Evolutionary conservation across 805 yeast species (phyloP), one percentile per base, ranked within the genome.

Genomic region (Wickerhamomyces queroliae): DNA sequence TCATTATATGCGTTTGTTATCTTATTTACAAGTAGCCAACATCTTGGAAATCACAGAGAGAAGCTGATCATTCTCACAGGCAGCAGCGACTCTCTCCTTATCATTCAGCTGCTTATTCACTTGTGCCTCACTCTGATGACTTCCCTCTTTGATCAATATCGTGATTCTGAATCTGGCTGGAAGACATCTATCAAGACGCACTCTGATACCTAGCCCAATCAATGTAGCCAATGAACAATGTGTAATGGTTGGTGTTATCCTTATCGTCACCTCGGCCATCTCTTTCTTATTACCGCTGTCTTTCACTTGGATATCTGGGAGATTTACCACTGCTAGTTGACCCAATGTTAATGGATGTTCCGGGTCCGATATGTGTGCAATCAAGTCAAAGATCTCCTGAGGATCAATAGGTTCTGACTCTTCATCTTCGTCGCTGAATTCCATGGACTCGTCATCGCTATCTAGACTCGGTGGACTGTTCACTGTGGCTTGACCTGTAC

Each of bases 11-110:
- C n/a, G n/a, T n/a, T n/a, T n/a, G n/a, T n/a, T n/a, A n/a, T 13
- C 27, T 43, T 48, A 72, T 39, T 63, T 64, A 55, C 99, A 93
- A 4, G 93, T 83, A 27, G 84, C 72, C 42, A 93, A 70, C 99
- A 93, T 93, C 46, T 83, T 88, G 49, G 89, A 83, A 28, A 93
- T 84, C n/a, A 93, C 99, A 23, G 80, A 74, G 29, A 90, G 65
- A 32, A 93, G 67, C 65, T 93, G 99, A 41, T 85, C 95, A 54
- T 93, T 93, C 56, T 93, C 99, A 61, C 98, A 90, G 0, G 99
- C 99, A 21, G 99, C 99, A 24, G 96, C 95, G 0, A 93, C 97
- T 45, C 99, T 70, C 63, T 93, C 99, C 64, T 93, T 93, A 58
- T 93, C 99, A 56, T 93, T 93, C 44, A 93, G 72, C 64, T 93